Percentiles rank a stretch among this genome's conserved stretches.
These are phyloP conservation scores for Leccinum variabile DNA, from an alignment of 1,284 basidiomycete genomes.

Conservation along the genomic window DNA sequence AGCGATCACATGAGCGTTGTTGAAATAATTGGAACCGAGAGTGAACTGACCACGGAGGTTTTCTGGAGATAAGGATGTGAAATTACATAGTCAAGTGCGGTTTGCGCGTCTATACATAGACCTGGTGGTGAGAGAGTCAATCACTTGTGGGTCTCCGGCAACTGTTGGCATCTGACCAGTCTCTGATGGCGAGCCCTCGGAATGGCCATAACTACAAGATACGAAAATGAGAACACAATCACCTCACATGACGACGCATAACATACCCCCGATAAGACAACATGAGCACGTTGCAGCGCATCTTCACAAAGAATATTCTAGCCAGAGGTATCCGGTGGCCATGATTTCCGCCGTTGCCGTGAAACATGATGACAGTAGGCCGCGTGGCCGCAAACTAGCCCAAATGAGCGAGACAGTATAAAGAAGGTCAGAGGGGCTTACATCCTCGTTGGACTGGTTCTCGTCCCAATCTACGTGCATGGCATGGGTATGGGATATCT, in stretches of 20 bases:
- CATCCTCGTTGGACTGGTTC: conserved; percentile 48
- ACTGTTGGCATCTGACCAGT: conserved; percentile 48
- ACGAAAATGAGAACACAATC: neutral
- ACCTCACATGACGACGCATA: neutral
- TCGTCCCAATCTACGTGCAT: conserved; percentile 34
- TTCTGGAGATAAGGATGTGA: conserved; percentile 67
- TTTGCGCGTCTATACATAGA: conserved; percentile 78
- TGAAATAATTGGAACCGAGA: neutral
- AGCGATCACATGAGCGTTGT: conserved; percentile 19
- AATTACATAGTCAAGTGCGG: conserved; percentile 75
- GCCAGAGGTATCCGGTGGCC: conserved; percentile 91
- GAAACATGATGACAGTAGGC: conserved; percentile 88
- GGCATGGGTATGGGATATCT: conserved; percentile 32
- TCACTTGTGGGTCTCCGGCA: neutral
- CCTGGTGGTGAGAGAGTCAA: conserved; percentile 42
- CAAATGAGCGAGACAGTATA: neutral
- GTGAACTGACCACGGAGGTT: conserved; percentile 60
- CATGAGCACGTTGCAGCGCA: conserved; percentile 89
- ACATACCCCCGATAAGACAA: conserved; percentile 82
- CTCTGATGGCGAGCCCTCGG: conserved; percentile 83
- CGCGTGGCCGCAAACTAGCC: conserved; percentile 63
- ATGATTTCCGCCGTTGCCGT: conserved; percentile 84
- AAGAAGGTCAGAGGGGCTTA: conserved; percentile 25
- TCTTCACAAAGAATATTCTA: conserved; percentile 77
- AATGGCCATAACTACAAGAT: conserved; percentile 70